Evolutionary conservation across 2,329 filamentous ascomycete genomes (phyloP).

Genomic region (Intubia oerlemansii): DNA sequence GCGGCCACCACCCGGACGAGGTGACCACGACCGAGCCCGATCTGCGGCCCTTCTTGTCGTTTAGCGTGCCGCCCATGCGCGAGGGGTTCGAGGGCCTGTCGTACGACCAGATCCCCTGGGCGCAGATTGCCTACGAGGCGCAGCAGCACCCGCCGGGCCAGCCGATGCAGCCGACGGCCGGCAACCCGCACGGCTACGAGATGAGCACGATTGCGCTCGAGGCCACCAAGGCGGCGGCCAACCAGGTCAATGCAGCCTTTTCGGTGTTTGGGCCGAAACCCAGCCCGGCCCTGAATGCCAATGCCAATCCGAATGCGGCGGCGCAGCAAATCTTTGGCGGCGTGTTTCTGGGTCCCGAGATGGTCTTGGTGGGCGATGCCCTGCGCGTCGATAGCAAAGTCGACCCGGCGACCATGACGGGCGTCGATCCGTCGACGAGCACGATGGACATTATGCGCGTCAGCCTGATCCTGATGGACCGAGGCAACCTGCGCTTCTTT

Average conservation of each 20-base stretch:
- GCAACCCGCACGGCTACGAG: conserved; percentile 1
- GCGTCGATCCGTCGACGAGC: conserved; percentile 42
- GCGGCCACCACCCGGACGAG: conserved; percentile 4
- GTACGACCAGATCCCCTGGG: conserved; percentile 14
- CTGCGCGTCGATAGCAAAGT: conserved; percentile 11
- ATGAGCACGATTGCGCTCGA: conserved; percentile 12
- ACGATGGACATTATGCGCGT: conserved; percentile 12
- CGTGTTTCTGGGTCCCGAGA: conserved; percentile 16
- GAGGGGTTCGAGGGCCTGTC: conserved; percentile 9
- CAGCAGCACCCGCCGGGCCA: conserved; percentile 6
- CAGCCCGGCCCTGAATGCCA: too few relatives aligned
- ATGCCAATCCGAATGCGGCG: conserved; percentile 8
- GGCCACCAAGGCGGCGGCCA: conserved; percentile 16
- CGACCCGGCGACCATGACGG: not conserved
- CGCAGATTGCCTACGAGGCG: conserved; percentile 7
- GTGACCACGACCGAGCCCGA: conserved; percentile 9
- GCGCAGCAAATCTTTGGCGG: conserved; percentile 11
- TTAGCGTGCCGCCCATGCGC: conserved; percentile 14
- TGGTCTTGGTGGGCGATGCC: conserved; percentile 14
- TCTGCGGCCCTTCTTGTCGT: conserved; percentile 17
- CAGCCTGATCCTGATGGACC: conserved; percentile 9
- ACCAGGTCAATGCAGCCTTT: conserved; percentile 15
- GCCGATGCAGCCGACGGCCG: not conserved
- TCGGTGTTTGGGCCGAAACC: conserved; percentile 12
- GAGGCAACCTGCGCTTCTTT: conserved; percentile 9